Percentiles rank a stretch among this genome's conserved stretches.
Evolutionary conservation across 1,139 yeast species (phyloP).

Genomic region (Hyphopichia burtonii): DNA sequence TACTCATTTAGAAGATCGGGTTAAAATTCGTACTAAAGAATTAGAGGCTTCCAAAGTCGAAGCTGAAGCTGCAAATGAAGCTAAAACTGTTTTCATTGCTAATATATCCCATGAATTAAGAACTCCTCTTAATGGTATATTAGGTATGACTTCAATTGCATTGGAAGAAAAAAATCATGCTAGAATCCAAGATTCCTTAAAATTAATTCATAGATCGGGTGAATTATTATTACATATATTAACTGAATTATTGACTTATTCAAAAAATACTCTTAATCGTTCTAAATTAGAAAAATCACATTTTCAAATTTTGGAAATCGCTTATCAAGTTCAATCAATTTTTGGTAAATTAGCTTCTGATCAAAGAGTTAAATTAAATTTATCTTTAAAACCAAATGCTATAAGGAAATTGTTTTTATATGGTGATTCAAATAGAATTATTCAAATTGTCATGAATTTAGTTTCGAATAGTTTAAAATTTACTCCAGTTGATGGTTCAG

Average conservation of each 20-base stretch:
- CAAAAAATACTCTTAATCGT: conserved; percentile 84
- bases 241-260: conserved; percentile 84
- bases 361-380: conserved; percentile 65
- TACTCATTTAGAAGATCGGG: conserved; percentile 82
- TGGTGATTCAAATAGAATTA: conserved; percentile 85
- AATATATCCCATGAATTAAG: conserved; percentile 93
- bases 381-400: conserved; percentile 58
- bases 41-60: conserved; percentile 83
- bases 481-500: conserved; percentile 82
- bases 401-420: conserved; percentile 61
- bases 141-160: conserved; percentile 95
- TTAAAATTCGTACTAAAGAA: conserved; percentile 82
- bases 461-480: conserved; percentile 87
- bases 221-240: conserved; percentile 82
- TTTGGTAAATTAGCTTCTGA: conserved; percentile 82
- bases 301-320: conserved; percentile 73
- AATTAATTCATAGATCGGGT: conserved; percentile 82
- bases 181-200: conserved; percentile 64
- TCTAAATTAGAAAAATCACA: conserved; percentile 81
- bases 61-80: conserved; percentile 93
- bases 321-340: conserved; percentile 81
- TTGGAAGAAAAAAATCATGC: conserved; percentile 74
- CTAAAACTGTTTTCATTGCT: conserved; percentile 92
- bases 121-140: conserved; percentile 92
- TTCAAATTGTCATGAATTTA: conserved; percentile 83